Evolutionary conservation across 768 basidiomycete species (phyloP).

Genomic region (Leccinum barrowsii): DNA sequence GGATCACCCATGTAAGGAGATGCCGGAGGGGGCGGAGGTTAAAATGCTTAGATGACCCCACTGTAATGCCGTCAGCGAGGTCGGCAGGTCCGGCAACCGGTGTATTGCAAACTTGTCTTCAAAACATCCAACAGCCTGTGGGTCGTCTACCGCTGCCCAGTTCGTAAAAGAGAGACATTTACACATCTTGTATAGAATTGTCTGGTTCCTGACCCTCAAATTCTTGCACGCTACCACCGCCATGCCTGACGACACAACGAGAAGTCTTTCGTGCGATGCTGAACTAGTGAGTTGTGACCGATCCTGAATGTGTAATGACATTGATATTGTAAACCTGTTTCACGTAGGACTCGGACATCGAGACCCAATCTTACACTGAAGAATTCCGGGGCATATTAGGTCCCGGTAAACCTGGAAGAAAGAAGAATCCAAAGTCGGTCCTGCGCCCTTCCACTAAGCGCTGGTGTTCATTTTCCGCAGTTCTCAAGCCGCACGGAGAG

Average conservation of each 20-base stretch:
- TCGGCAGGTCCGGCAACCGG: constrained; percentile 9
- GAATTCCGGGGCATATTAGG: constrained; percentile 17
- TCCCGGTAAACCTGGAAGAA: constrained; percentile 55
- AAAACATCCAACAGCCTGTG: constrained; percentile 6
- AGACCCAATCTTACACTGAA: constrained; percentile 49
- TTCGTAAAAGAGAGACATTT: neutral
- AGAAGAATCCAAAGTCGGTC: constrained; percentile 86
- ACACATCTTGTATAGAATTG: neutral
- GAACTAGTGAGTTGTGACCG: constrained; percentile 39
- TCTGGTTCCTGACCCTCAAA: constrained; percentile 28
- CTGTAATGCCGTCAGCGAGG: constrained; percentile 16
- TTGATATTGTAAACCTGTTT: constrained; percentile 9
- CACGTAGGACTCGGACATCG: constrained; percentile 65
- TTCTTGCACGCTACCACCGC: constrained; percentile 13
- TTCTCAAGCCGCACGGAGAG: constrained; percentile 83
- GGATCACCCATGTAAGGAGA: neutral
- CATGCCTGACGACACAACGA: constrained; percentile 52
- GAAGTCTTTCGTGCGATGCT: constrained; percentile 61
- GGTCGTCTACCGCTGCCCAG: neutral
- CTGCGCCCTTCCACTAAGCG: constrained; percentile 1
- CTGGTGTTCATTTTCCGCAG: constrained; percentile 37
- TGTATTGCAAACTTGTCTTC: neutral
- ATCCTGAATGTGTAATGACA: constrained; percentile 10
- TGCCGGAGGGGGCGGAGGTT: neutral
- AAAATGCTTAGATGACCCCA: constrained; percentile 1